A percentile compares a stretch with the other conserved stretches of the same genome.
Evolutionary conservation across 2,329 filamentous ascomycete species (phyloP).

Genomic region (Claviceps maximensis): DNA sequence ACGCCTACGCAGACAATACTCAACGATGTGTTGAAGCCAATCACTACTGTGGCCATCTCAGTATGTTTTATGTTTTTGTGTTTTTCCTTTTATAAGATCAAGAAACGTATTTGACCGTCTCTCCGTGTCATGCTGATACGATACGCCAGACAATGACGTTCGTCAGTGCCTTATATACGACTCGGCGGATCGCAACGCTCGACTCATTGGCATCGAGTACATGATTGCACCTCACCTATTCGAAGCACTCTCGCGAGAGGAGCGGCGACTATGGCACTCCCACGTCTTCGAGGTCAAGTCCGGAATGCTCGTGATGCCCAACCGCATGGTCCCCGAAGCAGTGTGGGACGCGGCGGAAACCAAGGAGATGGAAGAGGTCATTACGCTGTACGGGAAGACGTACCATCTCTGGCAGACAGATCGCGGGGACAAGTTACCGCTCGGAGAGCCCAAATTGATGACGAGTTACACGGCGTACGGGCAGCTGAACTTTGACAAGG

Average conservation of each 20-base stretch:
- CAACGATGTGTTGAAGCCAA: conserved; percentile 61
- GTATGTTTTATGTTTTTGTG: conserved; percentile 8
- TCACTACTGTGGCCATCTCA: conserved; percentile 74
- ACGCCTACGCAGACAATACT: conserved; percentile 64
- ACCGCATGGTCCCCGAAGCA: conserved; percentile 40
- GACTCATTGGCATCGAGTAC: conserved; percentile 76
- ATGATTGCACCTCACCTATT: conserved; percentile 66
- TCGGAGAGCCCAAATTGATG: conserved; percentile 42
- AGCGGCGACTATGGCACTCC: conserved; percentile 71
- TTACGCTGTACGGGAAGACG: conserved; percentile 67
- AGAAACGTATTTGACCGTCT: neutral
- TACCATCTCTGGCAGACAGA: conserved; percentile 84
- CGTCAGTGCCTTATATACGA: conserved; percentile 83
- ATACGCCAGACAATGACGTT: conserved; percentile 39
- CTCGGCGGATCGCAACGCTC: conserved; percentile 48
- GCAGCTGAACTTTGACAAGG: conserved; percentile 34
- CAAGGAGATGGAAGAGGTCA: conserved; percentile 64
- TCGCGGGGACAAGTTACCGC: conserved; percentile 45
- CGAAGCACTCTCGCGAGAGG: conserved; percentile 47
- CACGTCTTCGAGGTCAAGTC: conserved; percentile 62
- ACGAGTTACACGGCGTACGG: conserved; percentile 36
- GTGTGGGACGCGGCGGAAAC: conserved; percentile 68
- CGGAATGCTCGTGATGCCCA: conserved; percentile 69
- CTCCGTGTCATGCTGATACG: neutral
- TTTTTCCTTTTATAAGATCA: no score